These are phyloP conservation scores for Clarireedia homoeocarpa DNA, from an alignment of 2,329 filamentous ascomycete genomes.

Conservation along the genomic window DNA sequence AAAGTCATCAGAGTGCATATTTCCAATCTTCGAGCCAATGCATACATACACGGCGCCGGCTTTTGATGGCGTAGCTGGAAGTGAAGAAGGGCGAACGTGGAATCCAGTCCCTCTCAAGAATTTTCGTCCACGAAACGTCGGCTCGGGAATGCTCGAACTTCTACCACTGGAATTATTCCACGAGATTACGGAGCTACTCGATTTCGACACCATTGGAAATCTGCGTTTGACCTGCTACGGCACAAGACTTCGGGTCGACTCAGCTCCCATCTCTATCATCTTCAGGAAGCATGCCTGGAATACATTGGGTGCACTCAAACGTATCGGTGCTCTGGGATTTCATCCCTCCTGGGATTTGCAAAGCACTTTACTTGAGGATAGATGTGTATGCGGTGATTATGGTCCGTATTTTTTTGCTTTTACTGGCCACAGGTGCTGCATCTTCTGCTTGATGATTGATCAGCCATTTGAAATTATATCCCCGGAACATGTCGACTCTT, in stretches of 20 bases:
- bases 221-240: neutral
- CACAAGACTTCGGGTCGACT: neutral
- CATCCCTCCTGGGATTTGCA: neutral
- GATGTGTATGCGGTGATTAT: neutral
- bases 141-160: too few relatives aligned
- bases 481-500: neutral
- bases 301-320: neutral
- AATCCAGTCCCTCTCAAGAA: too few relatives aligned
- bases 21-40: too few relatives aligned
- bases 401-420: neutral
- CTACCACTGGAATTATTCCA: too few relatives aligned
- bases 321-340: neutral
- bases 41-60: too few relatives aligned
- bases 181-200: neutral
- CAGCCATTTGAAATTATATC: neutral
- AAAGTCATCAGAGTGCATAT: too few relatives aligned
- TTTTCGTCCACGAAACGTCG: too few relatives aligned
- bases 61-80: too few relatives aligned
- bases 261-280: neutral
- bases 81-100: too few relatives aligned
- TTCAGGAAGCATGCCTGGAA: neutral
- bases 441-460: neutral
- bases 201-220: neutral
- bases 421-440: neutral
- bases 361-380: neutral